Evolutionary conservation across 1,139 yeast genomes (phyloP).

Genomic region (Nakaseomyces bracarensis): DNA sequence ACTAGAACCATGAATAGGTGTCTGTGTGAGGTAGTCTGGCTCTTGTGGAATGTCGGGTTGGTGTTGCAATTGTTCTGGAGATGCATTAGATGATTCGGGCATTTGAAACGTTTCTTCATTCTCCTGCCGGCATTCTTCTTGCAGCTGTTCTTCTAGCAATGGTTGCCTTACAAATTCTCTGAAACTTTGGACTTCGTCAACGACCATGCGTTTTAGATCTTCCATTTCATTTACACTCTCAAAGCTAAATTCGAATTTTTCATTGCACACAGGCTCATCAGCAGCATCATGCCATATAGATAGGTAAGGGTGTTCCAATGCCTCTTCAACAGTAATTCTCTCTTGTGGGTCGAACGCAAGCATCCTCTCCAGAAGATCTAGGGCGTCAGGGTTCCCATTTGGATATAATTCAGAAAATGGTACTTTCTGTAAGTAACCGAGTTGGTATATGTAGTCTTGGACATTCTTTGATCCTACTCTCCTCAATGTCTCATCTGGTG

Average conservation of each 20-base stretch:
- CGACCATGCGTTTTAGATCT: conserved; percentile 64
- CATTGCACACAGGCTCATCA: conserved; percentile 83
- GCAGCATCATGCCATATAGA: conserved; percentile 94
- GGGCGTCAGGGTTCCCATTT: conserved; percentile 75
- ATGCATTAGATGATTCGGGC: conserved; percentile 15
- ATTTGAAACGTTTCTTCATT: conserved; percentile 25
- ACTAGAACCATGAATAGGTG: conserved; percentile 23
- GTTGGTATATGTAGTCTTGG: conserved; percentile 80
- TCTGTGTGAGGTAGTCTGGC: conserved; percentile 8
- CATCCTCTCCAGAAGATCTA: conserved; percentile 76
- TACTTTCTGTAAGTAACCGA: conserved; percentile 75
- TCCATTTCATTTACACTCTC: conserved; percentile 80
- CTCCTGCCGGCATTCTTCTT: conserved; percentile 19
- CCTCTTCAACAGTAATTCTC: conserved; percentile 83
- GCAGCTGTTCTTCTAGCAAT: conserved; percentile 45
- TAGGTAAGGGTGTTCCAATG: conserved; percentile 81
- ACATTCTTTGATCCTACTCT: conserved; percentile 86
- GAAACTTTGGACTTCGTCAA: conserved; percentile 73
- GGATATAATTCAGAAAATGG: conserved; percentile 74
- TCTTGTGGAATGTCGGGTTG: conserved; percentile 2
- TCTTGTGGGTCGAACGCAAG: conserved; percentile 79
- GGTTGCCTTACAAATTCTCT: conserved; percentile 78
- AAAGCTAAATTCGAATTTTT: conserved; percentile 80
- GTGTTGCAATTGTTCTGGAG: conserved; percentile 17
- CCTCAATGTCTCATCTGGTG: conserved; percentile 70